Percentiles rank a stretch among this genome's conserved stretches.
These are phyloP conservation scores for Pleurotus tuoliensis DNA, from an alignment of 768 basidiomycete species.

Conservation along the genomic window DNA sequence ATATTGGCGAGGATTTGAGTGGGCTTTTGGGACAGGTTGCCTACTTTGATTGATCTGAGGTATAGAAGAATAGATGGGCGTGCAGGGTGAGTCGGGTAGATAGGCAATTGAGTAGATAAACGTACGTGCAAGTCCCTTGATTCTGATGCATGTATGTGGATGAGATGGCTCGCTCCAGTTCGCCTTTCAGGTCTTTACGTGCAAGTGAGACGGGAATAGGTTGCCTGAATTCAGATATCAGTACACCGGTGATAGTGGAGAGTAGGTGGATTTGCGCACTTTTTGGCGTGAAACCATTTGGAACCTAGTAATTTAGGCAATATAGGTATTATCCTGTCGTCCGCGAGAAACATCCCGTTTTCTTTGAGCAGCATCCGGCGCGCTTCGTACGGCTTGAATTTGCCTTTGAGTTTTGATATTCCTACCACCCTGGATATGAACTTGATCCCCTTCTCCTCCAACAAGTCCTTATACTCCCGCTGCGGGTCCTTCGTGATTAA, in stretches of 20 bases:
- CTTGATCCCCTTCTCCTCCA: constrained; percentile 72
- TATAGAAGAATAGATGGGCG: neutral
- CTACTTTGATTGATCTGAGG: constrained; percentile 79
- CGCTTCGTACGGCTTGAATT: constrained; percentile 82
- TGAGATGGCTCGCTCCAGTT: constrained; percentile 88
- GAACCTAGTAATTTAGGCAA: constrained; percentile 85
- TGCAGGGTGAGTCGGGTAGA: neutral
- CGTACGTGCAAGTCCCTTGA: constrained; percentile 88
- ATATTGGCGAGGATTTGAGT: constrained; percentile 79
- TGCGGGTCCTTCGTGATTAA: constrained; percentile 96
- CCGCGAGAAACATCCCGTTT: constrained; percentile 89
- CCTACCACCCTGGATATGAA: constrained; percentile 93
- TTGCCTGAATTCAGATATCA: constrained; percentile 51
- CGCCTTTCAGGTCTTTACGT: constrained; percentile 86
- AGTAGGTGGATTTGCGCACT: constrained; percentile 46
- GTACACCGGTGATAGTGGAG: constrained; percentile 9
- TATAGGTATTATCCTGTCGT: constrained; percentile 84
- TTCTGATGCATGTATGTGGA: constrained; percentile 97
- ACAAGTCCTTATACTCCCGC: constrained; percentile 90
- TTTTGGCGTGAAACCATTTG: constrained; percentile 93
- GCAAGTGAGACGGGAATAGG: constrained; percentile 92
- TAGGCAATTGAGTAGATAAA: constrained; percentile 12
- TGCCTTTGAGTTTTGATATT: constrained; percentile 88
- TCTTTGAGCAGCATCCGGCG: constrained; percentile 82
- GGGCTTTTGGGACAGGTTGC: constrained; percentile 65